These are phyloP conservation scores for Suhomyces taliae DNA, from an alignment of 1,139 yeast genomes.

Conservation along the genomic window DNA sequence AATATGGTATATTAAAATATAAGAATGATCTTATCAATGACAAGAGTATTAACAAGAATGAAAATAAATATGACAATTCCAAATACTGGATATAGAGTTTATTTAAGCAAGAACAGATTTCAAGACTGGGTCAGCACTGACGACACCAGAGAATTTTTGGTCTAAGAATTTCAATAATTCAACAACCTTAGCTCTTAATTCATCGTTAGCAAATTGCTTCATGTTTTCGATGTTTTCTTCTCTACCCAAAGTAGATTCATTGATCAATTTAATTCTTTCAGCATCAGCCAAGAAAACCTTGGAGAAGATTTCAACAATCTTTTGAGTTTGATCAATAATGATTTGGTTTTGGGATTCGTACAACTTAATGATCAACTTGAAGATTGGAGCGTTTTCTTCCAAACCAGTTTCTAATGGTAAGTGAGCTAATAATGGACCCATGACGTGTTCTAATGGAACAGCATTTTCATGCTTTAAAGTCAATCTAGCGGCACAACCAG, in stretches of 20 bases:
- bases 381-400: constrained; percentile 92
- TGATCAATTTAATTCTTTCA: constrained; percentile 66
- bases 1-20: constrained; percentile 3
- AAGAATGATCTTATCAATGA: constrained; percentile 4
- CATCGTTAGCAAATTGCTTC: constrained; percentile 75
- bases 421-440: constrained; percentile 73
- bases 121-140: constrained; percentile 32
- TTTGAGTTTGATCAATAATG: constrained; percentile 59
- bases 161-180: constrained; percentile 75
- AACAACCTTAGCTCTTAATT: constrained; percentile 61
- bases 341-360: constrained; percentile 63
- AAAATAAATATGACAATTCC: constrained; percentile 6
- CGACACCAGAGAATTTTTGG: constrained; percentile 30
- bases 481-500: constrained; percentile 97
- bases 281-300: constrained; percentile 71
- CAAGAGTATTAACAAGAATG: constrained; percentile 6
- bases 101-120: constrained; percentile 50
- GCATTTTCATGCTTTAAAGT: constrained; percentile 68
- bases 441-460: constrained; percentile 77
- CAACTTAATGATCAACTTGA: constrained; percentile 70
- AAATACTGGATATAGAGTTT: background rate
- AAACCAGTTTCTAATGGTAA: constrained; percentile 86
- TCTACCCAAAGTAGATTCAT: constrained; percentile 77
- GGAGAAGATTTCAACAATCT: constrained; percentile 66
- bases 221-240: constrained; percentile 75